Base-by-base conservation (phyloP, 441 rosid genomes). In the Gossypium trilobum region DNA sequence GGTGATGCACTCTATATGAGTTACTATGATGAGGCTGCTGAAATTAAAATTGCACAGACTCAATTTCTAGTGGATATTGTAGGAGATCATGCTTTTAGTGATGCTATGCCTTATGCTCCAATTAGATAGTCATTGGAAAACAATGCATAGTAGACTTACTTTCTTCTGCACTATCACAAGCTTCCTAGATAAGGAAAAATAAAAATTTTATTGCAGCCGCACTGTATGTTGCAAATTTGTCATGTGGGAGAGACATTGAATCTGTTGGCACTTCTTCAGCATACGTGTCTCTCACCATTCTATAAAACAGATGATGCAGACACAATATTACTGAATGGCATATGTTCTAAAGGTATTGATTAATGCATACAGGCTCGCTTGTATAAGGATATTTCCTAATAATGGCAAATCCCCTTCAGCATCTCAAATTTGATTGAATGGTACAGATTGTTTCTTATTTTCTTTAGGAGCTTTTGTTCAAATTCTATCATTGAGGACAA, bases 231-330 rank as follows among this genome's bases (percentile, higher is more conserved):
- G 73, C 77, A 75, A 72, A 78, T 75, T 78, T 76, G 74, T 63
- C 64, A 58, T 78, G 68, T 78, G 72, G 78, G 69, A 81, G 68
- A 71, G 71, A 31, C 73, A 27, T 19, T 17, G 33, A 0, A 31
- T 44, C 36, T 44, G 55, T 65, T 44, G 33, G 55, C 55, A 22
- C 56, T n/a, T 65, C 76, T 76, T 71, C 74, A 77, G 78, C 81
- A 77, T 75, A 63, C 25, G 72, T 71, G 80, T 76, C 65, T 68
- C 75, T 80, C 73, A 77, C 77, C 66, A 77, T 14, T 72, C 65
- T 23, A 72, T 36, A 74, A 14, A 57, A 22, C 59, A 71, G 80
- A 85, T 79, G 87, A 86, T 67, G 86, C 83, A 77, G 81, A 84
- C 85, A 82, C 70, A 75, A 77, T 76, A 54, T 75, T 74, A 22